Evolutionary conservation across 1,139 yeast species (phyloP).

Genomic region (Pichia sp.): DNA sequence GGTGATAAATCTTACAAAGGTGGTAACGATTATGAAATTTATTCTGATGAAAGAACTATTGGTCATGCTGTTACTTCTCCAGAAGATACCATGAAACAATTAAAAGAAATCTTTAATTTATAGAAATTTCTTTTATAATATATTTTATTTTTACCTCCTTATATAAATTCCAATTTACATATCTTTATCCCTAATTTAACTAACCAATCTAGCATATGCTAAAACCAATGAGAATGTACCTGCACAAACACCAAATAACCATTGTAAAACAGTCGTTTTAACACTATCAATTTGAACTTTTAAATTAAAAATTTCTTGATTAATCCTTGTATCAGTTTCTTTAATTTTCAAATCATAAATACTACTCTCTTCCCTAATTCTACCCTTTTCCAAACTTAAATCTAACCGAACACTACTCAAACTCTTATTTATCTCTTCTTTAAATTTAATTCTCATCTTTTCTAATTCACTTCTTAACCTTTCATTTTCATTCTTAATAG

Average conservation of each 20-base stretch:
- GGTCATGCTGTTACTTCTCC: constrained; percentile 93
- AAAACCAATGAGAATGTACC: constrained; percentile 93
- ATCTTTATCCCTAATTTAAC: constrained; percentile 32
- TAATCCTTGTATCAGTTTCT: constrained; percentile 91
- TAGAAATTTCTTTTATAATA: constrained; percentile 12
- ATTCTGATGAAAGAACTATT: constrained; percentile 81
- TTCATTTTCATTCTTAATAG: constrained; percentile 82
- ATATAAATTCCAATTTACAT: neutral
- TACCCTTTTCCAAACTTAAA: constrained; percentile 86
- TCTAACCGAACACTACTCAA: constrained; percentile 89
- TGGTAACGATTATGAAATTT: constrained; percentile 98
- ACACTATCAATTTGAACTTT: constrained; percentile 92
- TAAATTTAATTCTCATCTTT: constrained; percentile 72
- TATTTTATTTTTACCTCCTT: neutral
- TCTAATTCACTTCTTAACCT: constrained; percentile 79
- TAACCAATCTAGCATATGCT: constrained; percentile 81
- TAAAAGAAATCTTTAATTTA: constrained; percentile 66
- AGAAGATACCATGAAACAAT: constrained; percentile 76
- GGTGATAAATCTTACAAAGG: constrained; percentile 98
- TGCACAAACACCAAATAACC: constrained; percentile 96
- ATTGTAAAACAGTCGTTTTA: constrained; percentile 93
- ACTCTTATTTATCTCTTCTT: constrained; percentile 87
- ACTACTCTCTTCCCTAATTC: constrained; percentile 90
- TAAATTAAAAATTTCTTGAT: constrained; percentile 91
- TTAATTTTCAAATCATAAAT: constrained; percentile 89